A percentile compares a stretch with the other conserved stretches of the same genome.
These are phyloP conservation scores for Chytriomyces confervae DNA, from an alignment of 192 early-diverging fungal species.

Conservation along the genomic window DNA sequence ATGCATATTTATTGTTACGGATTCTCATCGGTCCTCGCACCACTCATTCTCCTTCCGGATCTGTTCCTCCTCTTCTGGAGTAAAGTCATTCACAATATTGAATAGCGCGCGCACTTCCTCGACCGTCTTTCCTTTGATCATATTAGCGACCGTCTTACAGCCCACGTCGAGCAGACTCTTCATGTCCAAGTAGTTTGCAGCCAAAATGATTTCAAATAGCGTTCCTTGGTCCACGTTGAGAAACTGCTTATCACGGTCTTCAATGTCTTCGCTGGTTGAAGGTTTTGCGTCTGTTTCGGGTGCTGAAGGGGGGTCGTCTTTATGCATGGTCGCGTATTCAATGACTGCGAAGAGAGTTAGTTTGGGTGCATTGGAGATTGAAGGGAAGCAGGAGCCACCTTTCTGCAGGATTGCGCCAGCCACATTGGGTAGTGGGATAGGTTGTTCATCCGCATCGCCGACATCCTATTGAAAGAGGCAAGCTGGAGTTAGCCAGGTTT, in stretches of 20 bases:
- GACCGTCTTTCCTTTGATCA: slow-evolving; percentile 87
- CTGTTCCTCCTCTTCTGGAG: slow-evolving; percentile 92
- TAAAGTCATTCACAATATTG: slow-evolving; percentile 97
- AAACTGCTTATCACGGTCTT: slow-evolving; percentile 90
- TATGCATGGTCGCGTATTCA: slow-evolving; percentile 90
- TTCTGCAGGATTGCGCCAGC: slow-evolving; percentile 85
- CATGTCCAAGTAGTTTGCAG: slow-evolving; percentile 71
- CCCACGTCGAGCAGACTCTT: slow-evolving; percentile 64
- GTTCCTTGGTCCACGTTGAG: slow-evolving; percentile 95
- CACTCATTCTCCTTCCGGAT: slow-evolving; percentile 62
- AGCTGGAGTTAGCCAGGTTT: background rate
- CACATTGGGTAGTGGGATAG: slow-evolving; percentile 89
- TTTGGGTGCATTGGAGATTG: background rate
- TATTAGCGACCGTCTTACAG: slow-evolving; percentile 89
- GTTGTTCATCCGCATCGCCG: slow-evolving; percentile 42
- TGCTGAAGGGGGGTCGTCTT: slow-evolving; percentile 61
- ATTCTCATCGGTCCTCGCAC: slow-evolving; percentile 45
- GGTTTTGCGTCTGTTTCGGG: slow-evolving; percentile 66
- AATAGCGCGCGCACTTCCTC: slow-evolving; percentile 87
- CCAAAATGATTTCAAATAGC: slow-evolving; percentile 87
- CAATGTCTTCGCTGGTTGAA: slow-evolving; percentile 73
- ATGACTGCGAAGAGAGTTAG: slow-evolving; percentile 59
- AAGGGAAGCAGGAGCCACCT: slow-evolving; percentile 23
- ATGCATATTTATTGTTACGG: background rate
- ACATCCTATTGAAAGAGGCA: slow-evolving; percentile 34